Conservation (phyloP, 257 asterid species). For the Forsythia viridissima region DNA sequence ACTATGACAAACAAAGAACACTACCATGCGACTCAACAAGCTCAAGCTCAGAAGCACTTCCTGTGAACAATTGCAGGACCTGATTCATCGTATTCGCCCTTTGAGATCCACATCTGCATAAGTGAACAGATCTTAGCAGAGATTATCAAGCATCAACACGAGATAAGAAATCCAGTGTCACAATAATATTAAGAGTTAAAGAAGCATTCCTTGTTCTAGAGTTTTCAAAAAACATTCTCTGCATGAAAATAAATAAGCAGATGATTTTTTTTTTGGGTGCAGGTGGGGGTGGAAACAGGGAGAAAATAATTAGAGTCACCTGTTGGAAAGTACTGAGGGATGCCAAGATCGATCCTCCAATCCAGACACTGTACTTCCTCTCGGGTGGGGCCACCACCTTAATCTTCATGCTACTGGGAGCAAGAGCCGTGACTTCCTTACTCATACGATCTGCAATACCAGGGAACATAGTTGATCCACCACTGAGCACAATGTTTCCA, state of each 20-base stretch:
- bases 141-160: not conserved
- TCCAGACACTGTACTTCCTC: constrained; percentile 77
- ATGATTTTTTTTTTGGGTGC: too few species aligned
- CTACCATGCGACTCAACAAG: constrained; percentile 12
- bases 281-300: not conserved
- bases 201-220: too few species aligned
- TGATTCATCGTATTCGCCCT: constrained; percentile 56
- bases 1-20: not conserved
- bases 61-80: constrained; percentile 74
- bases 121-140: constrained; percentile 1
- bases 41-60: constrained; percentile 50
- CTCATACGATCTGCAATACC: too few species aligned
- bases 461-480: too few species aligned
- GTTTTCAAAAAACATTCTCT: too few species aligned
- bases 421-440: constrained; percentile 22
- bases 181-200: not conserved
- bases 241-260: too few species aligned
- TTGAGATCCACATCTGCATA: constrained; percentile 65
- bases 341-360: constrained; percentile 63
- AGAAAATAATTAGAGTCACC: constrained; percentile 31
- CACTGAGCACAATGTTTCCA: too few species aligned
- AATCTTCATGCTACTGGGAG: constrained; percentile 67
- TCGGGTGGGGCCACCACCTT: constrained; percentile 79
- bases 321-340: constrained; percentile 75
- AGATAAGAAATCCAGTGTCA: not conserved